Base-by-base conservation (phyloP, 805 yeast species). In the Zygosaccharomyces pseudorouxii region DNA sequence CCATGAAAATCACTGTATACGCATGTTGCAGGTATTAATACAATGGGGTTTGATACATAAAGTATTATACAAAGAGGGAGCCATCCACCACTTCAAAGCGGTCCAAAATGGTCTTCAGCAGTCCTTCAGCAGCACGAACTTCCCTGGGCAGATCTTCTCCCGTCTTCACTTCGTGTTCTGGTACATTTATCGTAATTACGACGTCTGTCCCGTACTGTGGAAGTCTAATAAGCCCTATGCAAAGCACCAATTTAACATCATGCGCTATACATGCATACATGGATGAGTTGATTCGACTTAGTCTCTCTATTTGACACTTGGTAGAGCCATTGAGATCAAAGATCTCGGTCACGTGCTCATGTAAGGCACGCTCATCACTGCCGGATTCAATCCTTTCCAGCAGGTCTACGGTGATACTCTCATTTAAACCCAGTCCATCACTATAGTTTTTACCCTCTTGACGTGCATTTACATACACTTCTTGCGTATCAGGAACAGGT, bases 401-500 rank as follows among this genome's bases (percentile, higher is more conserved):
- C 12, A 85, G 63, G 52, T 85, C 93, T 16, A 85, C 60, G n/a
- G 85, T 80, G 8, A 84, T 62, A 14, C 85, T 77, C 54, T 76
- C 80, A 46, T 81, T 78, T 41, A 67, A 56, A 36, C 67, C 65
- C 41, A 73, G 60, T 42, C 54, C 71, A 62, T 58, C 71, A 38
- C 63, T 69, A 11, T 68, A 54, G 10, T 70, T 59, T 39, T 66
- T 66, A 3, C 51, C 51, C 14, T 63, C 63, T 6, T 65, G 64
- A 5, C 71, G 56, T 11, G 66, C 59, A 44, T 75, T 75, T 3
- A 90, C 80, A 64, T 78, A 93, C 22, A 92, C 97, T 64, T 92
- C 99, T 63, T 93, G 98, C 1, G 89, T 82, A 60, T 93, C 97
- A 0, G 99, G 98, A 3, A 93, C 79, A 51, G 87, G 87, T 48